Evolutionary conservation across 768 basidiomycete genomes (phyloP).

Genomic region (Suillus hirtellus): DNA sequence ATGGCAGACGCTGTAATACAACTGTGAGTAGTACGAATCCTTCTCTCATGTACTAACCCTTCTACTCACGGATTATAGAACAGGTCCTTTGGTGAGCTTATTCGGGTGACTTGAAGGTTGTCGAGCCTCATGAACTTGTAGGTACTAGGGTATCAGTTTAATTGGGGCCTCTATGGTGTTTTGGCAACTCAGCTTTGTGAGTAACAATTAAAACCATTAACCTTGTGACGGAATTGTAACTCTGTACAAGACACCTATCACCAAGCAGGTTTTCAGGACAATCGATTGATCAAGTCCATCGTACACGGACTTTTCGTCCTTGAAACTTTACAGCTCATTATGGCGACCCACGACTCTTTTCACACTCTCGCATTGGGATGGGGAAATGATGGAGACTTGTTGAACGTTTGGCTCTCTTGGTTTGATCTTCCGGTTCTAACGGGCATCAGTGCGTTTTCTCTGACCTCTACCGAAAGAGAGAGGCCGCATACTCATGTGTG

Average conservation of each 20-base stretch:
- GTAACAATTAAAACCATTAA: not conserved
- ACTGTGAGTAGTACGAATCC: not conserved
- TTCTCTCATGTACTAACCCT: not conserved
- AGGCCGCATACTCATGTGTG: not conserved
- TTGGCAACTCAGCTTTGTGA: not conserved
- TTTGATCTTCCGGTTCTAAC: not conserved
- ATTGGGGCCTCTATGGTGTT: not conserved
- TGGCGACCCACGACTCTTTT: not conserved
- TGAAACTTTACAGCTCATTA: not conserved
- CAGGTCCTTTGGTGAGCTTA: not conserved
- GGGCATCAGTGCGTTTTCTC: not conserved
- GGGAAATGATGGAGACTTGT: not conserved
- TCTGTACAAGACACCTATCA: not conserved
- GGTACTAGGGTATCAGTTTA: not conserved
- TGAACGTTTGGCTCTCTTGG: not conserved
- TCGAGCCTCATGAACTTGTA: not conserved
- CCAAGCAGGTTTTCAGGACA: not conserved
- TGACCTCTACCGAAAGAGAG: not conserved
- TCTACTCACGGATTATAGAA: not conserved
- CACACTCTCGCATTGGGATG: not conserved
- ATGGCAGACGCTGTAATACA: not conserved
- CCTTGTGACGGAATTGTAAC: not conserved
- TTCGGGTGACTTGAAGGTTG: not conserved
- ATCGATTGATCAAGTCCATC: not conserved
- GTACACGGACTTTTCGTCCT: not conserved